A percentile compares a stretch with the other conserved stretches of the same genome.
phyloP scores from a whole-genome alignment of 768 basidiomycete species.

The Sutorius australiensis region DNA sequence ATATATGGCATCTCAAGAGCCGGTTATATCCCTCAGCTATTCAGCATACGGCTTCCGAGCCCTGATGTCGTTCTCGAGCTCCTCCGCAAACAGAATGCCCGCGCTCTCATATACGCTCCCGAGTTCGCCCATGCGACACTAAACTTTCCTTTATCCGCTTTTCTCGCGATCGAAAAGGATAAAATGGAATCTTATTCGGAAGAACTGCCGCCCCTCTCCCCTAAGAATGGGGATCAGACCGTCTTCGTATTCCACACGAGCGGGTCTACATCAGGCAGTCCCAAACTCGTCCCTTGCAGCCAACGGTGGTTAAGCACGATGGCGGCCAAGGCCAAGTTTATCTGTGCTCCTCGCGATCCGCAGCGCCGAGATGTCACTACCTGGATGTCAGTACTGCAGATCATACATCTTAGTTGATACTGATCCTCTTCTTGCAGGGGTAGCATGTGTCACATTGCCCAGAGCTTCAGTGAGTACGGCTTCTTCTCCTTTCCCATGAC shows the following conservation, averaged over 20 bases:
- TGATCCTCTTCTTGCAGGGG: constrained; percentile 51
- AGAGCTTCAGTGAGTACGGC: constrained; percentile 61
- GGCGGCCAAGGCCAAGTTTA: constrained; percentile 54
- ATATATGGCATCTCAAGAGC: constrained; percentile 75
- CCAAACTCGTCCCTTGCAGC: constrained; percentile 72
- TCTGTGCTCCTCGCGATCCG: constrained; percentile 45
- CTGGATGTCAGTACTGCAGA: constrained; percentile 57
- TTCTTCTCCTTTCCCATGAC: constrained; percentile 18
- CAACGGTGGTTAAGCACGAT: constrained; percentile 64
- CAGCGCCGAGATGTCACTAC: constrained; percentile 64
- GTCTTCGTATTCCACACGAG: constrained; percentile 77
- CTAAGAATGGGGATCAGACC: constrained; percentile 37
- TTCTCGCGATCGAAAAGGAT: constrained; percentile 42
- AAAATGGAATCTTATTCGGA: constrained; percentile 35
- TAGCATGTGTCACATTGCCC: constrained; percentile 80
- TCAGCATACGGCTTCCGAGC: constrained; percentile 74
- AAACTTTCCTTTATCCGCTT: constrained; percentile 46
- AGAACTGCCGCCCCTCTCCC: constrained; percentile 43
- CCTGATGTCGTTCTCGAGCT: constrained; percentile 69
- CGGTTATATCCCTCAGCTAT: constrained; percentile 73
- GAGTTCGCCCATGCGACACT: constrained; percentile 46
- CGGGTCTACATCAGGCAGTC: constrained; percentile 80
- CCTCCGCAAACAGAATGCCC: constrained; percentile 56
- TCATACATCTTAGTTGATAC: constrained; percentile 19
- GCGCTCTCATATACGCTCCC: constrained; percentile 61